Percentiles rank a stretch among this genome's conserved stretches.
These are phyloP conservation scores for Salvia rosmarinus DNA, from an alignment of 257 asterid species.

Conservation along the genomic window DNA sequence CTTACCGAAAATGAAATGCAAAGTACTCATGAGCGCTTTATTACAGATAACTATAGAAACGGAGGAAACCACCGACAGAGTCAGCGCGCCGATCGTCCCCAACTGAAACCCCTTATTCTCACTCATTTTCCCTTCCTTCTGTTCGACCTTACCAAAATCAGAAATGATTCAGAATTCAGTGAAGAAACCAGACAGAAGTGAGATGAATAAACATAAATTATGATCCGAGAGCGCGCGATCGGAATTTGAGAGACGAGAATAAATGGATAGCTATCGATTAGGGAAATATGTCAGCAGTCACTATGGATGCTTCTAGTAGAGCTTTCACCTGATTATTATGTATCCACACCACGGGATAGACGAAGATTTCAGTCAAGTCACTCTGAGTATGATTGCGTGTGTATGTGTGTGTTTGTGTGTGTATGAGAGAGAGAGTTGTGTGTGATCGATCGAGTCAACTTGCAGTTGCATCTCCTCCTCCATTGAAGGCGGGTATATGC, in stretches of 20 bases:
- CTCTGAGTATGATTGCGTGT: not conserved
- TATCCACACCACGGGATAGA: not conserved
- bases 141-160: constrained; percentile 22
- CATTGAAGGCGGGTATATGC: constrained; percentile 23
- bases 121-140: constrained; percentile 53
- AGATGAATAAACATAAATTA: constrained; percentile 9
- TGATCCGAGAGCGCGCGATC: constrained; percentile 41
- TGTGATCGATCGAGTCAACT: not conserved
- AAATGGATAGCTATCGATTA: constrained; percentile 26
- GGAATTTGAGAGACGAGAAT: constrained; percentile 29
- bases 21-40: constrained; percentile 80
- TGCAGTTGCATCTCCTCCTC: constrained; percentile 38
- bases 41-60: constrained; percentile 85
- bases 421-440: not conserved
- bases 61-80: constrained; percentile 78
- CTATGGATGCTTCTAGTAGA: constrained; percentile 40
- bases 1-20: constrained; percentile 83
- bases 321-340: constrained; percentile 31
- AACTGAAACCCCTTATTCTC: constrained; percentile 67
- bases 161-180: constrained; percentile 23
- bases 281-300: constrained; percentile 44
- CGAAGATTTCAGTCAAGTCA: constrained; percentile 20
- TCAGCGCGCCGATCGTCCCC: constrained; percentile 80
- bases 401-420: not conserved
- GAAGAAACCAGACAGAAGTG: too few species aligned